A percentile compares a stretch with the other conserved stretches of the same genome.
These are phyloP conservation scores for Hyaloperonospora brassicae DNA, from an alignment of 352 stramenopile species.

Conservation along the genomic window DNA sequence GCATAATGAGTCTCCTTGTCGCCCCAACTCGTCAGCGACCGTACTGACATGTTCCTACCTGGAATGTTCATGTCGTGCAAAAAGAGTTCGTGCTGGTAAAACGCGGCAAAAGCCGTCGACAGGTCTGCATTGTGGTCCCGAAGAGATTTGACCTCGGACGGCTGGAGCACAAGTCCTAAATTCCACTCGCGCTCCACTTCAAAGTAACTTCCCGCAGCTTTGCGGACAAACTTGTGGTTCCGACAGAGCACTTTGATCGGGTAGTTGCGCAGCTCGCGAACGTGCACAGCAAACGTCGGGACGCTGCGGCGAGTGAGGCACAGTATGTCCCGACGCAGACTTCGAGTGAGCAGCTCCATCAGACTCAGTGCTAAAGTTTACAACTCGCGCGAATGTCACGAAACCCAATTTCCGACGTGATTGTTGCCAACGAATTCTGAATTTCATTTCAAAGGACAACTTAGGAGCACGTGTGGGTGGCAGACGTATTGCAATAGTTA, in stretches of 20 bases:
- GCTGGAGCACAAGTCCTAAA: conserved; percentile 58
- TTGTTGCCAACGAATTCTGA: too few species aligned
- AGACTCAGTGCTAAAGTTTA: neutral
- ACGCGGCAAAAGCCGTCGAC: conserved; percentile 65
- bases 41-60: conserved; percentile 20
- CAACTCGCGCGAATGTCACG: too few species aligned
- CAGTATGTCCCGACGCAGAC: conserved; percentile 1
- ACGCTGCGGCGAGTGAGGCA: neutral
- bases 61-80: conserved; percentile 75
- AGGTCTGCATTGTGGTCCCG: conserved; percentile 57
- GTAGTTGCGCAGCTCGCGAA: conserved; percentile 41
- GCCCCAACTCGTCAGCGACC: neutral
- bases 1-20: neutral
- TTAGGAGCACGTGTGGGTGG: too few species aligned
- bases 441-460: too few species aligned
- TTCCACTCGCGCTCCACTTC: conserved; percentile 73
- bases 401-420: too few species aligned
- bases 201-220: conserved; percentile 33
- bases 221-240: conserved; percentile 60
- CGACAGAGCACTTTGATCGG: conserved; percentile 52
- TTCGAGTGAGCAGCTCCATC: conserved; percentile 17
- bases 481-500: too few species aligned
- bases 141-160: conserved; percentile 75
- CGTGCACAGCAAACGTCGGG: conserved; percentile 9
- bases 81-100: conserved; percentile 68